Evolutionary conservation across 2,329 filamentous ascomycete genomes (phyloP), one percentile per base, ranked within the genome.

Genomic region (Fusarium guadeloupense): DNA sequence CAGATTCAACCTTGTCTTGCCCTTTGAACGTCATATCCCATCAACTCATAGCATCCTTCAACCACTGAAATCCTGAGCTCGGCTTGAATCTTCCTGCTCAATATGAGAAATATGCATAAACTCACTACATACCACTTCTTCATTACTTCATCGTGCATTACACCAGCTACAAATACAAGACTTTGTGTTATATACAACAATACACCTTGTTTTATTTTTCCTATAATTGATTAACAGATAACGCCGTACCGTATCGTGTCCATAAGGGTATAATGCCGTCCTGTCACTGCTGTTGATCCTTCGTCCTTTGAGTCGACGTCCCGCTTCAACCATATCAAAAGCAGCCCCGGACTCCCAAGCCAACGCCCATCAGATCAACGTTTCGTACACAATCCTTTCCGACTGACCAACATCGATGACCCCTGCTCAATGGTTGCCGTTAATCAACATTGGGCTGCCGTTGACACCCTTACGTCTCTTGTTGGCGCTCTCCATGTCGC

Each of bases 401-500:
- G 31, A 26, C 46, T 26, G 17, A 26, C 40, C 10, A 10, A 35
- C 31, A 46, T 25, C 14, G n/a, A 23, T 16, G 43, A 28, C 12
- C 13, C 34, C 23, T 8, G n/a, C 37, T 62, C 50, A 67, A 28
- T 30, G 41, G 40, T 37, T 30, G 19, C 60, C 52, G 14, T 58
- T 62, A 21, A 48, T 30, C 46, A 51, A 40, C 25, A 62, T 20
- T 5, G 59, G 40, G 23, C 40, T 63, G 13, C 69, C 69, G 37
- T 68, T 70, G 4, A 25, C 30, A 19, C 35, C 51, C 41, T 68
- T 71, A 20, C 69, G 69, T 35, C 48, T 67, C 55, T 71, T 70
- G 45, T 51, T 55, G 4, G 50, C 17, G 17, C 34, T n/a, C 7
- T 66, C 62, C 9, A 40, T 30, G 33, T 58, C 45, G 16, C 43